These are phyloP conservation scores for Gypsophila paniculata DNA, from an alignment of 179 eudicot genomes.

Conservation along the genomic window DNA sequence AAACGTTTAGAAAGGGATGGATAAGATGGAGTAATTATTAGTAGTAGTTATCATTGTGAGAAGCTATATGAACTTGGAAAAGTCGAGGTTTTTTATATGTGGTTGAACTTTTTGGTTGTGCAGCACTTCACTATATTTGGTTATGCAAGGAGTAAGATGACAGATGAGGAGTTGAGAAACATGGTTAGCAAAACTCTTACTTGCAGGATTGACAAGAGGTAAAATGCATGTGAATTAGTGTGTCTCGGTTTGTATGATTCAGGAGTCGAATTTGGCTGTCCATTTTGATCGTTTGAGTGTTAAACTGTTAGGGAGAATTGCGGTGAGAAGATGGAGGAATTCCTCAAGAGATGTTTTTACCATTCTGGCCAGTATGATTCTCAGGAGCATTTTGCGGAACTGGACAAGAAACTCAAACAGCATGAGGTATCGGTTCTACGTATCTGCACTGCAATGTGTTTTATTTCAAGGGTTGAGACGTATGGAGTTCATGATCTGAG, in stretches of 20 bases:
- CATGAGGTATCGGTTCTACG: slow-evolving; percentile 62
- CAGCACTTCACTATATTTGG: slow-evolving; percentile 96
- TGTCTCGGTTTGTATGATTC: not conserved
- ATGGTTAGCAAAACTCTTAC: slow-evolving; percentile 94
- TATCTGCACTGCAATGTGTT: not conserved
- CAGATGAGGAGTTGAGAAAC: slow-evolving; percentile 77
- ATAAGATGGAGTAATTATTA: not conserved
- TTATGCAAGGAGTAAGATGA: slow-evolving; percentile 98
- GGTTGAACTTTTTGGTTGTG: slow-evolving; percentile 22
- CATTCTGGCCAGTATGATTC: slow-evolving; percentile 88
- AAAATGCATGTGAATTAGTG: not conserved
- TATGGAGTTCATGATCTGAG: not conserved
- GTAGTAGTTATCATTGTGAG: not conserved
- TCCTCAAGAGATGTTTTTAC: slow-evolving; percentile 79
- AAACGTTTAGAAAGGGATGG: too few relatives aligned
- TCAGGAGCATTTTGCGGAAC: slow-evolving; percentile 52
- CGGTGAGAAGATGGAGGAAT: slow-evolving; percentile 84
- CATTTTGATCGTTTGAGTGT: not conserved
- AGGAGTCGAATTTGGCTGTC: not conserved
- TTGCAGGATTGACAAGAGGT: slow-evolving; percentile 97
- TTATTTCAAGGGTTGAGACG: not conserved
- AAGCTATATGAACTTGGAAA: not conserved
- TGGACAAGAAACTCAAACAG: slow-evolving; percentile 68
- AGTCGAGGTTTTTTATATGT: not conserved
- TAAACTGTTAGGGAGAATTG: slow-evolving; percentile 68